Conservation (phyloP, 495 filamentous ascomycete genomes). For the Articulospora tetracladia region DNA sequence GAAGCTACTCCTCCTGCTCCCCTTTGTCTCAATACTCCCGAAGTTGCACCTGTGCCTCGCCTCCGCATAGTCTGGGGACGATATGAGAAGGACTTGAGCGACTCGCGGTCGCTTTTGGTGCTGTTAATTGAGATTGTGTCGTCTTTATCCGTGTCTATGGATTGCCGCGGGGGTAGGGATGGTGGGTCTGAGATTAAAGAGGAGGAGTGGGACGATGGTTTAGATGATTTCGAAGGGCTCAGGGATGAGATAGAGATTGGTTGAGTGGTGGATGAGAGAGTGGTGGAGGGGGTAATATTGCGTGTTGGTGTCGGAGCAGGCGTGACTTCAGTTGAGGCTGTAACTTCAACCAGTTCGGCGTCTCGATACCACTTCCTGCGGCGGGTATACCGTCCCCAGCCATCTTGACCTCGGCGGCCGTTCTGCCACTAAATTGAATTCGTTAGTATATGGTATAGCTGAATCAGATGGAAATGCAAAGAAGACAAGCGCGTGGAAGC, state of each 20-base stretch:
- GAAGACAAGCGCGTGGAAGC: conserved; percentile 14
- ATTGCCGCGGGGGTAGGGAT: neutral
- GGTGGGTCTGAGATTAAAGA: conserved; percentile 15
- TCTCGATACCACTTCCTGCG: conserved; percentile 95
- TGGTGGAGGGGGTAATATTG: conserved; percentile 2
- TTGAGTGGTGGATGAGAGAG: conserved; percentile 4
- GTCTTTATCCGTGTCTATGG: conserved; percentile 9
- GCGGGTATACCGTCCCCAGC: conserved; percentile 93
- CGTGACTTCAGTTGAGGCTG: conserved; percentile 37
- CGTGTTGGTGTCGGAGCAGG: conserved; percentile 31
- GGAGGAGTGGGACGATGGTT: conserved; percentile 4
- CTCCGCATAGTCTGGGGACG: conserved; percentile 21
- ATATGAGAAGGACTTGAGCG: conserved; percentile 9
- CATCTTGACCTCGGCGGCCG: conserved; percentile 80
- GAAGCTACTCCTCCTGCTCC: conserved; percentile 29
- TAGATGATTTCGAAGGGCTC: neutral
- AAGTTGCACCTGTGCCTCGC: conserved; percentile 15
- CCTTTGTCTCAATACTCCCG: conserved; percentile 16
- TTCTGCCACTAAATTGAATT: conserved; percentile 86
- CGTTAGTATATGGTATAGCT: conserved; percentile 8
- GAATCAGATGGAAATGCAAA: neutral
- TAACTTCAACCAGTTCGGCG: conserved; percentile 84
- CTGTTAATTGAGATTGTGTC: conserved; percentile 8
- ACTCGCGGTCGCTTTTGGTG: conserved; percentile 5
- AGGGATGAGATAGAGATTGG: neutral